A percentile compares a stretch with the other conserved stretches of the same genome.
Evolutionary conservation across 768 basidiomycete species (phyloP).

Genomic region (Sarcodon aspratus): DNA sequence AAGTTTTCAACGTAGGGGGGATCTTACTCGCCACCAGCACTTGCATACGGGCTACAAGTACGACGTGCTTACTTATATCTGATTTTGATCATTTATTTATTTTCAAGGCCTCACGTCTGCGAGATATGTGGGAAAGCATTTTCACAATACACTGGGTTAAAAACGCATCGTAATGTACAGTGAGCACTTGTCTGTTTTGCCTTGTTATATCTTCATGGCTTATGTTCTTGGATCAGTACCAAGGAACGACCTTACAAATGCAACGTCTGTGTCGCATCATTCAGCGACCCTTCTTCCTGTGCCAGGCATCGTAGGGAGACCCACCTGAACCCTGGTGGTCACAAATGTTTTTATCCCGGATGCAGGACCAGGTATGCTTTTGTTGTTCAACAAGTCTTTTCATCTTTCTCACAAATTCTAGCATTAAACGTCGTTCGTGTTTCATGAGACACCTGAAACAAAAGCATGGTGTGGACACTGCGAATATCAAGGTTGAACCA

Average conservation of each 20-base stretch:
- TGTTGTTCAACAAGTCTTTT: neutral
- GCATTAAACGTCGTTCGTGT: conserved; percentile 54
- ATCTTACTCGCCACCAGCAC: conserved; percentile 44
- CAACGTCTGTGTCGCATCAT: conserved; percentile 36
- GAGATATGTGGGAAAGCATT: conserved; percentile 42
- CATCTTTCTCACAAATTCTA: conserved; percentile 13
- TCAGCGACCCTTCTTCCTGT: conserved; percentile 63
- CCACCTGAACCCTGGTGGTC: conserved; percentile 22
- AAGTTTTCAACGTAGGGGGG: conserved; percentile 43
- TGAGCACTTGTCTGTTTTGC: conserved; percentile 21
- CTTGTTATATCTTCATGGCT: neutral
- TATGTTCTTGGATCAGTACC: conserved; percentile 25
- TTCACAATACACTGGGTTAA: conserved; percentile 46
- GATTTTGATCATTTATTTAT: neutral
- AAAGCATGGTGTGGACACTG: conserved; percentile 30
- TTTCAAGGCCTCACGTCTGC: conserved; percentile 39
- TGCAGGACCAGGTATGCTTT: conserved; percentile 36
- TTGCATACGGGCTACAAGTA: conserved; percentile 45
- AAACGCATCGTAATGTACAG: conserved; percentile 59
- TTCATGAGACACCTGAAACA: conserved; percentile 39
- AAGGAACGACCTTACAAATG: conserved; percentile 42
- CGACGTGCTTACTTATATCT: conserved; percentile 3
- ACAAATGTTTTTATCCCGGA: conserved; percentile 15
- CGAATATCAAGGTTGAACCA: no score
- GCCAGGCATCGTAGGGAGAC: conserved; percentile 54